phyloP scores from a whole-genome alignment of 371 early-diverging fungal species.

The Smittium culicis region DNA sequence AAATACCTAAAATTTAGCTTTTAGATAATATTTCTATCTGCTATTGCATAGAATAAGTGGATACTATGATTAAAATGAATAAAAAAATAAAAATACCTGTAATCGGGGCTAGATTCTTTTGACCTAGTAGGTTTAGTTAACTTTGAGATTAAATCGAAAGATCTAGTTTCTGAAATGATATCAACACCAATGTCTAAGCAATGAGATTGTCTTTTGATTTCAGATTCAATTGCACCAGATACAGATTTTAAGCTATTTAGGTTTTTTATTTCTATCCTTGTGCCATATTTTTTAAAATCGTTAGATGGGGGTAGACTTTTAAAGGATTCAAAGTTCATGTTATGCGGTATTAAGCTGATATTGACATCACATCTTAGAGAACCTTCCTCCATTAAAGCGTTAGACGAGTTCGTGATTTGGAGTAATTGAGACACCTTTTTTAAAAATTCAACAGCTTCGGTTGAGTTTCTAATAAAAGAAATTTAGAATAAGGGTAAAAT shows the following conservation, averaged over 20 bases:
- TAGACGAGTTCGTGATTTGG: slow-evolving; percentile 53
- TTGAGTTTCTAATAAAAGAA: slow-evolving; percentile 18
- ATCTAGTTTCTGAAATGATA: slow-evolving; percentile 56
- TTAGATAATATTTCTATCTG: no score
- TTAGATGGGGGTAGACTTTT: slow-evolving; percentile 8
- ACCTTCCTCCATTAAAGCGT: slow-evolving; percentile 79
- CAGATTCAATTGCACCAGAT: slow-evolving; percentile 44
- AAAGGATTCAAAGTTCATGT: slow-evolving; percentile 13
- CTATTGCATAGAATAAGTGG: no score
- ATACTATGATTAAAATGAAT: neutral
- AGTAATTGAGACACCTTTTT: slow-evolving; percentile 61
- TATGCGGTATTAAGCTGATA: slow-evolving; percentile 74
- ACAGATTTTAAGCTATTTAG: slow-evolving; percentile 65
- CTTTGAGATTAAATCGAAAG: slow-evolving; percentile 48
- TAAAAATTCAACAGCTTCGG: slow-evolving; percentile 60
- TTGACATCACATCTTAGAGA: slow-evolving; percentile 86
- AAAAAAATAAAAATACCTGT: slow-evolving; percentile 40
- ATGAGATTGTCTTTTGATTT: slow-evolving; percentile 56
- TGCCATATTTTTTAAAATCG: slow-evolving; percentile 40
- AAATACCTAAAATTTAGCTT: no score
- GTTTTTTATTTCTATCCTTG: slow-evolving; percentile 77
- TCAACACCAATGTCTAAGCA: slow-evolving; percentile 37
- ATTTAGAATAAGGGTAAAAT: neutral
- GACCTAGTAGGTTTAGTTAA: slow-evolving; percentile 52
- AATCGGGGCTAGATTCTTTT: slow-evolving; percentile 75